A percentile compares a stretch with the other conserved stretches of the same genome.
phyloP scores from a whole-genome alignment of 2,329 filamentous ascomycete species.

The Sporothrix brunneoviolacea region DNA sequence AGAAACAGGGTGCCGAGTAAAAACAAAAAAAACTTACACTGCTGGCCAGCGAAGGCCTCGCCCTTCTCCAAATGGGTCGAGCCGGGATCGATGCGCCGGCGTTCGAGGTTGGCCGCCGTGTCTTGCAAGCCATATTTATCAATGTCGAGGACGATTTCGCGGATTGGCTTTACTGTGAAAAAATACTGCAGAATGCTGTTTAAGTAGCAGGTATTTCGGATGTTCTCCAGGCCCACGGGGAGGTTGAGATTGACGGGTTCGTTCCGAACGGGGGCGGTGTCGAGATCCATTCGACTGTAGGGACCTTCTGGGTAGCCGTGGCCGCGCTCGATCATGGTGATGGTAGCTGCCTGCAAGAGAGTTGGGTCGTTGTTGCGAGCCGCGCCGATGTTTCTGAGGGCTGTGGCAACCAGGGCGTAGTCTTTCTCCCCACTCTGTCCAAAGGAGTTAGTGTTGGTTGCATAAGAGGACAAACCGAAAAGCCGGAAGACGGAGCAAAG shows the following conservation, averaged over 20 bases:
- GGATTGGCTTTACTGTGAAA: constrained; percentile 76
- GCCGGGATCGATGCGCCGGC: constrained; percentile 40
- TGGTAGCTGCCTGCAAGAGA: too few species aligned
- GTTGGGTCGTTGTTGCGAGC: constrained; percentile 8
- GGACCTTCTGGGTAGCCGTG: too few species aligned
- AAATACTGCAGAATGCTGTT: constrained; percentile 96
- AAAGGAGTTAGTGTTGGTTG: neutral
- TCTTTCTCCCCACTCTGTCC: constrained; percentile 16
- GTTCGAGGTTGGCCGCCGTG: constrained; percentile 53
- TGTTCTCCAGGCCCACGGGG: constrained; percentile 84
- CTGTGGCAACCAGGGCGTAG: constrained; percentile 14
- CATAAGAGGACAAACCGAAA: too few species aligned
- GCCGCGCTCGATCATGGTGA: too few species aligned
- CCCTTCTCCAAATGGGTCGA: constrained; percentile 15
- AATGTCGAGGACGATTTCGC: constrained; percentile 72
- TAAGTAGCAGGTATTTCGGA: constrained; percentile 95
- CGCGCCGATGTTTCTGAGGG: constrained; percentile 13
- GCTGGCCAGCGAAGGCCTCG: constrained; percentile 45
- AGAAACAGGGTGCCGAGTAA: neutral
- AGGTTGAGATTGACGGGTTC: constrained; percentile 29
- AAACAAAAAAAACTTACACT: constrained; percentile 45
- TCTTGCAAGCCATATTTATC: constrained; percentile 64
- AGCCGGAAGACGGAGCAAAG: neutral
- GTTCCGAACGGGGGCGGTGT: neutral
- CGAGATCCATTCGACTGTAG: neutral